Evolutionary conservation across 345 rosid species (phyloP), one percentile per base, ranked within the genome.

Genomic region (Salix purpurea): DNA sequence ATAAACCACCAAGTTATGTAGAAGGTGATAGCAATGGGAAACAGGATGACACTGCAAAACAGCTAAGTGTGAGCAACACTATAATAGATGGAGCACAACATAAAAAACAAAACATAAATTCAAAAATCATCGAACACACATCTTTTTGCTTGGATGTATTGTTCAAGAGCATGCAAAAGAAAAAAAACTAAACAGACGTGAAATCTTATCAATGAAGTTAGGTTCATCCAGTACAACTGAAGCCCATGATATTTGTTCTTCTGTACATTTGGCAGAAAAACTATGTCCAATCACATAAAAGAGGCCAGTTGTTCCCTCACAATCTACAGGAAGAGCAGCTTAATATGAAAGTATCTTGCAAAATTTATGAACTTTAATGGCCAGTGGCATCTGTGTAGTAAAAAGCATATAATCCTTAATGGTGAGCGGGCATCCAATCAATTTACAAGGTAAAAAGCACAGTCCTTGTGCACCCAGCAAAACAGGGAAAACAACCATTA

Each of bases 1-100:
- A 96, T 90, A 81, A 96, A 96, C 99, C 99, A 96, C 99, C 99
- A 96, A 2, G 99, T 96, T 65, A 91, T 81, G 74, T 94, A 96
- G 90, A 96, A 96, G 71, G 98, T 96, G 82, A 94, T 86, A 1
- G 97, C 96, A 77, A 96, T 92, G 28, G 98, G 99, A 78, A 96
- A 89, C 71, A 96, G 84, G 85, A 96, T 96, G 74, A 94, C 99
- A 81, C 99, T 96, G 93, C 90, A 88, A 75, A 81, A 83, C 61
- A 58, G 37, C 30, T 23, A 69, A 65, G 82, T 79, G 67, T 74
- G 39, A 84, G 87, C 42, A 77, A 67, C 67, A 65, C 48, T 16
- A 50, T 70, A 28, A 60, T 54, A 69, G 80, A 74, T 67, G 48
- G 21, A 67, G 34, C 62, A 65, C 42, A 67, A 65, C 2, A 82